Evolutionary conservation across 768 basidiomycete genomes (phyloP), one percentile per base, ranked within the genome.

Genomic region (Tricholomella constricta): DNA sequence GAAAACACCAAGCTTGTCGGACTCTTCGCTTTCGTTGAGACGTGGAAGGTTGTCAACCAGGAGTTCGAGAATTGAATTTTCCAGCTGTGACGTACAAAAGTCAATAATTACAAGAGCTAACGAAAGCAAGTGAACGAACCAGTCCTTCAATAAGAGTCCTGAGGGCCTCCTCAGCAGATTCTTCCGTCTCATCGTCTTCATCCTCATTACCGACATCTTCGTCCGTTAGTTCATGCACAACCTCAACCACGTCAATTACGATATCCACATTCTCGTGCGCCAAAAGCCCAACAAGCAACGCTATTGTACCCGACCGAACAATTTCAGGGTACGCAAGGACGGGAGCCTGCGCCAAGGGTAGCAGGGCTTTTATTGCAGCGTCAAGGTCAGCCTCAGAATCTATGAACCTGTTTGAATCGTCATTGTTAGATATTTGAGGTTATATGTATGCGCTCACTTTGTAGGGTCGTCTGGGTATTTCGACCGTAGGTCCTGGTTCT

Each of bases 341-440:
- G 0, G 95, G 90, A 3, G 81, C 81, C 65, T 97, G 94, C 1
- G 96, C 89, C 19, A 99, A 77, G 5, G 94, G 88, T n/a, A 97
- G 77, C 41, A 99, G 72, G 1, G 84, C 80, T 68, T 96, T 95
- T 49, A 98, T 83, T 7, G 94, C 84, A 50, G 78, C 75, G 65
- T 98, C 94, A 6, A 99, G 82, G 65, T 97, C 94, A 22, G 93
- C 91, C 76, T 99, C 97, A 1, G 97, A 98, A 68, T 98, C 97
- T 61, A 99, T 98, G 78, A 98, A 99, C 70, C 96, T 22, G 47
- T 42, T 37, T 48, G 12, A 42, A 35, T 25, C 22, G 22, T 42
- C 12, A 22, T 41, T 25, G 29, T 15, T 26, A 31, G 38, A 29
- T 7, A n/a, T 6, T 32, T 52, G 15, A 22, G 22, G 17, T 51